Evolutionary conservation across 2,329 filamentous ascomycete genomes (phyloP), one percentile per base, ranked within the genome.

Genomic region (Paecilomyces formosus): DNA sequence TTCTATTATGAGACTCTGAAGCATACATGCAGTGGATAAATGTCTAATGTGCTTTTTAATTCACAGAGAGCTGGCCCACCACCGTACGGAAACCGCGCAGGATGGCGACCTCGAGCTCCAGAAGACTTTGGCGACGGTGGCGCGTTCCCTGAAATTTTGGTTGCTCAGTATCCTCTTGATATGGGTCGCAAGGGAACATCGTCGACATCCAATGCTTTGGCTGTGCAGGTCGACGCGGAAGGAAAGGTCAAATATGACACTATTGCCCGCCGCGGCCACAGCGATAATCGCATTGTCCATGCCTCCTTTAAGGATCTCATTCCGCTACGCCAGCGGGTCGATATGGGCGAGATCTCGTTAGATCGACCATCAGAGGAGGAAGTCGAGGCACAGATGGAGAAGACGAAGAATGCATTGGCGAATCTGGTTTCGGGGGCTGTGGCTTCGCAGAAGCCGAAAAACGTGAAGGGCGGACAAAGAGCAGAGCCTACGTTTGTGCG

Each of bases 91-190:
- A 87, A 92, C 72, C 88, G 94, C 69, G 77, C 85, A 72, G 90
- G 89, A 83, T 99, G 94, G 94, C 86, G 94, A 64, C 94, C 94
- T 31, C 88, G 93, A 68, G 83, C 83, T 49, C 85, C 89, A 63
- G 92, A 97, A 71, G 94, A 99, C 74, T 99, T 92, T 77, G 92
- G 90, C 67, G 92, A 97, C 80, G 94, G 94, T 63, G 94, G 94
- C 67, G 92, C 93, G 56, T 99, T 97, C 71, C 94, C 94, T 39
- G 93, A 97, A 76, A 87, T 97, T 28, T 87, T 90, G 13, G 86
- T 97, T 56, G 94, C 93, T 51, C 94, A 99, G 71, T 99, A 97
- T 71, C 94, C 94, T 11, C 84, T 96, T 55, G 90, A 96, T 60
- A 97, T 97, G 91, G 93, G 93, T 59, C 86, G 88, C 68, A 95